Percentiles rank a stretch among this genome's conserved stretches.
These are phyloP conservation scores for Suillus alpinus DNA, from an alignment of 768 basidiomycete species.

Conservation along the genomic window DNA sequence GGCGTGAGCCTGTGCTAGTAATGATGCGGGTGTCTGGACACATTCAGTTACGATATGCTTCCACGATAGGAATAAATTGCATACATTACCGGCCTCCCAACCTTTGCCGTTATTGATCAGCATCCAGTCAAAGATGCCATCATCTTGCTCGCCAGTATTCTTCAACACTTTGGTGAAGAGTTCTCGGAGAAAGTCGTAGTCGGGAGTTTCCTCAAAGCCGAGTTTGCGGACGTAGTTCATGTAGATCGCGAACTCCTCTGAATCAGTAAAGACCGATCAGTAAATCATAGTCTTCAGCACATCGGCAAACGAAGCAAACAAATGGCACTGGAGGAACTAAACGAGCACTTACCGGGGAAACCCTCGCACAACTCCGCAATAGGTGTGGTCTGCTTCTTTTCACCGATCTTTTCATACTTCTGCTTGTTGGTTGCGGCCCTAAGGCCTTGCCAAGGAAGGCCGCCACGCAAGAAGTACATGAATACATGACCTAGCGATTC, in stretches of 20 bases:
- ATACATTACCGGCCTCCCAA: slow-evolving; percentile 86
- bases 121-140: slow-evolving; percentile 97
- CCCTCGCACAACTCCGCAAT: slow-evolving; percentile 95
- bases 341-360: slow-evolving; percentile 68
- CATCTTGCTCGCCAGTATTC: slow-evolving; percentile 83
- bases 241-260: slow-evolving; percentile 98
- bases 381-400: slow-evolving; percentile 94
- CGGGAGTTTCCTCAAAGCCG: slow-evolving; percentile 95
- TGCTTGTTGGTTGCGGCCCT: slow-evolving; percentile 99
- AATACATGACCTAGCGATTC: slow-evolving; percentile 98
- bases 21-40: slow-evolving; percentile 40
- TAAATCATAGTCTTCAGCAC: neutral
- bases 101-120: slow-evolving; percentile 90
- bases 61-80: slow-evolving; percentile 29
- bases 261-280: slow-evolving; percentile 6
- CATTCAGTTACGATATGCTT: slow-evolving; percentile 5
- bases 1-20: slow-evolving; percentile 51
- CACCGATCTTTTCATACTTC: slow-evolving; percentile 99
- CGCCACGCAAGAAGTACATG: slow-evolving; percentile 98
- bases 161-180: slow-evolving; percentile 91
- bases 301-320: slow-evolving; percentile 1
- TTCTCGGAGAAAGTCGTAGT: slow-evolving; percentile 97
- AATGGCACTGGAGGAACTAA: neutral
- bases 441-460: slow-evolving; percentile 96
- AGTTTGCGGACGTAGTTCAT: slow-evolving; percentile 99